Evolutionary conservation across 768 basidiomycete species (phyloP), one percentile per base, ranked within the genome.

Genomic region (Russula earlei): DNA sequence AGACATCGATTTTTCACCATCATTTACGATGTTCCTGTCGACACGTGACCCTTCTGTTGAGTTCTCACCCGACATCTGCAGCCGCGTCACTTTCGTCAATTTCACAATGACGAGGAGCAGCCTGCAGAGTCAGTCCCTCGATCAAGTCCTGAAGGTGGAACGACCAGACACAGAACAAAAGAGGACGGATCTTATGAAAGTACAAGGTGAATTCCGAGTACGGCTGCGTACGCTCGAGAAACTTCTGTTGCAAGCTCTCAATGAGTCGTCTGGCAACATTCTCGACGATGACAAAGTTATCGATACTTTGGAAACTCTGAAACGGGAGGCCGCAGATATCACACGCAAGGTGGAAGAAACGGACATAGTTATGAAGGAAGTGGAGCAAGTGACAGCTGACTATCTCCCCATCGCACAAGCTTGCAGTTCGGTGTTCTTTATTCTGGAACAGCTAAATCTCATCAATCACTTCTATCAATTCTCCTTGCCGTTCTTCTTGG

Each of bases 11-110:
- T 97, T 98, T 69, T 99, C 96, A 0, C 96, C 96, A 6, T 85
- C 96, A n/a, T 99, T 99, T 77, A 96, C 91, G 5, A 94, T 99
- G 91, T 99, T 99, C 82, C 77, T 99, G 42, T 91, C 95, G 2
- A 99, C 96, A 11, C 77, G 96, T 20, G 94, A 99, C 69, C 94
- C 96, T 2, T 95, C 95, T 0, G 87, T 96, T 59, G 93, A 97
- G 65, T 97, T 99, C 72, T 90, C 95, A 12, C 93, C 96, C 3
- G 96, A 99, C 68, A 94, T 99, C 63, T 98, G 95, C 76, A 95
- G 92, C 75, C 83, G 96, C 58, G 91, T 95, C 25, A 91, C 88
- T 0, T 92, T 94, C 64, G 91, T 94, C 72, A 94, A 92, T 73
- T 94, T 93, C 71, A 95, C 94, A 25, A 99, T 99, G 95, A 99